These are phyloP conservation scores for Epichloe aotearoae DNA, from an alignment of 2,329 filamentous ascomycete species.

Conservation along the genomic window DNA sequence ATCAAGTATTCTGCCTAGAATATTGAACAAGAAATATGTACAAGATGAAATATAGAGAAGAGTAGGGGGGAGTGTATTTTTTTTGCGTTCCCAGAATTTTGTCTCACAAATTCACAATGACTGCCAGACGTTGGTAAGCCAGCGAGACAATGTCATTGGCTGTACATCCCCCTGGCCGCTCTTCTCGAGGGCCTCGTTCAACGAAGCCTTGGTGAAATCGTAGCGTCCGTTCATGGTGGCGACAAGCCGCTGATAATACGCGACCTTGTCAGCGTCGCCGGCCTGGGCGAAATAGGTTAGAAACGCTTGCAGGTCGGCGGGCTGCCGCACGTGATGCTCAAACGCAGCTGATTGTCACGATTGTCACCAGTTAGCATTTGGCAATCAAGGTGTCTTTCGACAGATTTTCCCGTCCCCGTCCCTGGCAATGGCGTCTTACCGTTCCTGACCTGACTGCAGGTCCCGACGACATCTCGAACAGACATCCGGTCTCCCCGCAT, in stretches of 20 bases:
- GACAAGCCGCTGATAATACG: slow-evolving; percentile 47
- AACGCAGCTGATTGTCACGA: slow-evolving; percentile 22
- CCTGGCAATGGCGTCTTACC: slow-evolving; percentile 16
- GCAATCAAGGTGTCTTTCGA: not conserved
- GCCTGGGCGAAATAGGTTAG: slow-evolving; percentile 30
- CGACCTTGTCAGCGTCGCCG: slow-evolving; percentile 34
- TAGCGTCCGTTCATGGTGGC: slow-evolving; percentile 58
- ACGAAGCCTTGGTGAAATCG: slow-evolving; percentile 45
- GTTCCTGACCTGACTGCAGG: slow-evolving; percentile 36
- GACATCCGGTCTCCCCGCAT: slow-evolving; percentile 54
- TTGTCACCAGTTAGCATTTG: slow-evolving; percentile 12
- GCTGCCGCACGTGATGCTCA: slow-evolving; percentile 23
- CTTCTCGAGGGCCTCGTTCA: slow-evolving; percentile 37
- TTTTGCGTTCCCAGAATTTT: not conserved
- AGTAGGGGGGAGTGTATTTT: too few relatives aligned
- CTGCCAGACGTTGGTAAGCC: slow-evolving; percentile 27
- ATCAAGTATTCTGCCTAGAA: too few relatives aligned
- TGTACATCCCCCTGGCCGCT: slow-evolving; percentile 25
- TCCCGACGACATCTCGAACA: slow-evolving; percentile 43
- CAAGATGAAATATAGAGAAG: too few relatives aligned
- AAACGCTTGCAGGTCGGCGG: slow-evolving; percentile 27
- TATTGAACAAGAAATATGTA: too few relatives aligned
- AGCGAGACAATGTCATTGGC: slow-evolving; percentile 38
- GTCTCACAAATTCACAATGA: slow-evolving; percentile 3
- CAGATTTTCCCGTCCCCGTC: too few relatives aligned